Evolutionary conservation across 768 basidiomycete species (phyloP), one percentile per base, ranked within the genome.

Genomic region (Kwoniella mangroviensis): DNA sequence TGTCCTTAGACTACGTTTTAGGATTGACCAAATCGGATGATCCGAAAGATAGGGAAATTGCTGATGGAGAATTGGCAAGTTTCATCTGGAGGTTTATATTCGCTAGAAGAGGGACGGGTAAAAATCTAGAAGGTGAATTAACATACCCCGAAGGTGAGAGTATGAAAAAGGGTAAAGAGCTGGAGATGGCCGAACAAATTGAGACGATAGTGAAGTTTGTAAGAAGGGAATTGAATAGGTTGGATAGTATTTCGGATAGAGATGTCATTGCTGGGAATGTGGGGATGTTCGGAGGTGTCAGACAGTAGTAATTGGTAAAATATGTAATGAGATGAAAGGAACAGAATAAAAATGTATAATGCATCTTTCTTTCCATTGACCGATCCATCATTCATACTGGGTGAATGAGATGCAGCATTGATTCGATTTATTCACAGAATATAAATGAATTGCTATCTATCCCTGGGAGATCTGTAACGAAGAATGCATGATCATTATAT

Each of bases 21-120:
- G 91, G 88, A 1, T 86, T 95, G 41, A 87, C 90, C 1, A 93
- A 92, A 1, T 87, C 92, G 73, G 92, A 95, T 78, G 74, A 78
- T 42, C 68, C 71, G 1, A 84, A 92, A 13, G 90, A 88, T 1
- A 86, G 92, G 24, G 87, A 90, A 4, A 86, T 85, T 56, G 88
- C 89, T 24, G 95, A 98, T 80, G 86, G 88, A 69, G 92, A 94
- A 72, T 86, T 98, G 83, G 93, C 95, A 0, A 90, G 86, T 15
- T 91, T 92, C 0, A 84, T 97, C 0, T 98, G 96, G 96, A 86
- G 96, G 59, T 97, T 98, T 81, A 77, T 97, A 45, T 89, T 97
- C 51, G 93, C 91, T 9, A 92, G 89, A 1, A 87, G 93, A 13
- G 94, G 77, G 19, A 60, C 74, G 3, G 63, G 63, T 21, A 65